Percentiles rank a stretch among this genome's conserved stretches.
phyloP scores from a whole-genome alignment of 805 yeast species.

The Yamadazyma nakazawae region DNA sequence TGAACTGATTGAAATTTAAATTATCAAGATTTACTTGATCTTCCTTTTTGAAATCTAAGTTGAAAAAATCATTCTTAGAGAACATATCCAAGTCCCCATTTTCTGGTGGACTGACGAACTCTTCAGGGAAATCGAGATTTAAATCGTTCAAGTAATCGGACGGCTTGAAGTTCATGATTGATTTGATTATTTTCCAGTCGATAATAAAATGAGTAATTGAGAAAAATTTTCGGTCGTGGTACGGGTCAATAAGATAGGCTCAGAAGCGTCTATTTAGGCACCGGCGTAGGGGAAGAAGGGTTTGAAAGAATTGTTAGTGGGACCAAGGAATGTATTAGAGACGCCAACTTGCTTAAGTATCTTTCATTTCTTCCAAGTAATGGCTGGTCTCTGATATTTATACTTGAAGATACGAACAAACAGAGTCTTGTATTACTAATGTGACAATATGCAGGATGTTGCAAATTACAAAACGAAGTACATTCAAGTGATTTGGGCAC shows the following conservation, averaged over 20 bases:
- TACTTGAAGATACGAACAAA: too few relatives aligned
- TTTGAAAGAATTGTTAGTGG: too few relatives aligned
- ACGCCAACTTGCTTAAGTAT: too few relatives aligned
- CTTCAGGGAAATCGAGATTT: conserved; percentile 36
- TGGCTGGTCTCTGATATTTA: too few relatives aligned
- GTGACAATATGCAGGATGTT: too few relatives aligned
- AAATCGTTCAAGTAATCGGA: conserved; percentile 39
- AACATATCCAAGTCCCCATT: conserved; percentile 37
- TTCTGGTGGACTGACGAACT: not conserved
- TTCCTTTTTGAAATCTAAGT: conserved; percentile 28
- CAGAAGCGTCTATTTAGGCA: not conserved
- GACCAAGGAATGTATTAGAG: too few relatives aligned
- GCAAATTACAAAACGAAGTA: too few relatives aligned
- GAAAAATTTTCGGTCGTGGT: conserved; percentile 2
- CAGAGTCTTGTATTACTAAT: too few relatives aligned
- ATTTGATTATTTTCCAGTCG: not conserved
- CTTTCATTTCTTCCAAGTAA: too few relatives aligned
- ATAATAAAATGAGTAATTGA: not conserved
- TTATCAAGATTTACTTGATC: conserved; percentile 5
- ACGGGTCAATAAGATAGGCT: not conserved
- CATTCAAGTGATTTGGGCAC: too few relatives aligned
- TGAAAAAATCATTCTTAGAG: conserved; percentile 37
- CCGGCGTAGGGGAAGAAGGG: too few relatives aligned
- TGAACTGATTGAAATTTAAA: not conserved
- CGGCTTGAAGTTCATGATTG: conserved; percentile 39